These are phyloP conservation scores for Mortierella sp. DNA, from an alignment of 371 early-diverging fungal genomes.

Conservation along the genomic window DNA sequence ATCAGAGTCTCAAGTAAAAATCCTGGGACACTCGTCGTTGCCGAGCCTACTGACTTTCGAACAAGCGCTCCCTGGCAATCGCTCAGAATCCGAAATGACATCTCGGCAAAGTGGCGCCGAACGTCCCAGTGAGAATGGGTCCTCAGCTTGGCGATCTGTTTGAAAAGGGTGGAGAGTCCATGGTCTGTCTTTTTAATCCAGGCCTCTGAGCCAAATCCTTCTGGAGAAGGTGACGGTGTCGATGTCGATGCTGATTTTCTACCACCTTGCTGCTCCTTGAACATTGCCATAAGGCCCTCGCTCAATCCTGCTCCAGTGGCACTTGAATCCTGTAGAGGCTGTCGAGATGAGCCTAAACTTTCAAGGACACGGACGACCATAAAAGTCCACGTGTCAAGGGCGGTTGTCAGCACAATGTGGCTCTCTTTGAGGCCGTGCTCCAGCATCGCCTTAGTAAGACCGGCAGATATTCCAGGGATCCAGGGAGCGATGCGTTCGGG, in stretches of 20 bases:
- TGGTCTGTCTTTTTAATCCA: constrained; percentile 29
- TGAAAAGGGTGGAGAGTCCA: constrained; percentile 34
- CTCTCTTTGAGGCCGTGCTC: constrained; percentile 47
- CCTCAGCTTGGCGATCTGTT: constrained; percentile 28
- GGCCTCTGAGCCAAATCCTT: constrained; percentile 18
- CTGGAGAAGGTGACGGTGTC: neutral
- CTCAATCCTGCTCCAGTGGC: neutral
- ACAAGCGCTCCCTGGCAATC: constrained; percentile 29
- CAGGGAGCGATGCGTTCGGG: constrained; percentile 30
- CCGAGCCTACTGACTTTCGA: neutral
- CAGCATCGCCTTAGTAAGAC: constrained; percentile 30
- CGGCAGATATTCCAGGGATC: constrained; percentile 40
- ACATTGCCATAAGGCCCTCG: constrained; percentile 39
- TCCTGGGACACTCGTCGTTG: constrained; percentile 11
- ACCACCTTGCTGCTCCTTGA: constrained; percentile 2
- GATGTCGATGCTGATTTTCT: neutral
- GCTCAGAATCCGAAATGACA: constrained; percentile 35
- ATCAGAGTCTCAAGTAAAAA: constrained; percentile 54
- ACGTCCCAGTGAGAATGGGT: constrained; percentile 49
- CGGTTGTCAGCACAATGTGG: constrained; percentile 26
- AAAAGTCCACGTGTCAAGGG: constrained; percentile 40
- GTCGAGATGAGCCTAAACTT: neutral
- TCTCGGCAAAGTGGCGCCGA: constrained; percentile 28
- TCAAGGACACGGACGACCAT: constrained; percentile 22
- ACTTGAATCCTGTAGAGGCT: neutral